phyloP scores from a whole-genome alignment of 78 protist genomes.

The Dictyostelium brefeldianum region DNA sequence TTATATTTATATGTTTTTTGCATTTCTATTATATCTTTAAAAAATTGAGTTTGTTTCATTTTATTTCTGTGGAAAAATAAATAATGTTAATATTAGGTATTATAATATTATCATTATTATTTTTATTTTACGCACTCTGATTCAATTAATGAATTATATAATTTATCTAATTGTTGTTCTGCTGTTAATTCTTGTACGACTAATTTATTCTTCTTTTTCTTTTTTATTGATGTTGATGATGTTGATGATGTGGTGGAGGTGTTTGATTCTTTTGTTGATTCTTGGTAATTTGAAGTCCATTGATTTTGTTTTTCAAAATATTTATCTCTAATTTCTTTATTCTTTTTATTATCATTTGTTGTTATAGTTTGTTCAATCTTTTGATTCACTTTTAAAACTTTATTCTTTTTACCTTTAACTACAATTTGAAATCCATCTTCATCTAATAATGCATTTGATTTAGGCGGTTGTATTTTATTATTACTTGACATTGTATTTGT shows the following conservation, averaged over 20 bases:
- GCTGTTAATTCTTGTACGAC: constrained; percentile 6
- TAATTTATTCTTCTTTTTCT: constrained; percentile 18
- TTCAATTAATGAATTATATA: background rate
- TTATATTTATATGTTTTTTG: background rate
- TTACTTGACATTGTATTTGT: background rate
- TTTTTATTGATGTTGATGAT: background rate
- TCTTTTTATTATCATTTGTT: constrained; percentile 29
- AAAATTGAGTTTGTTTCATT: constrained; percentile 38
- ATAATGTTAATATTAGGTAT: no score
- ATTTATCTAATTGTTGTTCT: constrained; percentile 31
- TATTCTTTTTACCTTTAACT: constrained; percentile 63
- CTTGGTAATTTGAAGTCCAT: background rate
- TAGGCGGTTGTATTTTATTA: background rate
- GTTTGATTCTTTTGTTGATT: background rate
- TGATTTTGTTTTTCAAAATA: constrained; percentile 29
- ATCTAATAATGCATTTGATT: constrained; percentile 15
- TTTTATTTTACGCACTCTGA: background rate
- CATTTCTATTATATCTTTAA: constrained; percentile 35
- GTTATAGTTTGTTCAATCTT: constrained; percentile 4
- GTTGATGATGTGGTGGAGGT: background rate
- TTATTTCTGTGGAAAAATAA: background rate
- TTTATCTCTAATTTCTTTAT: constrained; percentile 46
- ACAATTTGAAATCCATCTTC: constrained; percentile 64
- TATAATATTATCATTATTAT: background rate
- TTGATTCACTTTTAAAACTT: background rate